Conservation (phyloP, 768 basidiomycete genomes). For the Leccinum imitatum region DNA sequence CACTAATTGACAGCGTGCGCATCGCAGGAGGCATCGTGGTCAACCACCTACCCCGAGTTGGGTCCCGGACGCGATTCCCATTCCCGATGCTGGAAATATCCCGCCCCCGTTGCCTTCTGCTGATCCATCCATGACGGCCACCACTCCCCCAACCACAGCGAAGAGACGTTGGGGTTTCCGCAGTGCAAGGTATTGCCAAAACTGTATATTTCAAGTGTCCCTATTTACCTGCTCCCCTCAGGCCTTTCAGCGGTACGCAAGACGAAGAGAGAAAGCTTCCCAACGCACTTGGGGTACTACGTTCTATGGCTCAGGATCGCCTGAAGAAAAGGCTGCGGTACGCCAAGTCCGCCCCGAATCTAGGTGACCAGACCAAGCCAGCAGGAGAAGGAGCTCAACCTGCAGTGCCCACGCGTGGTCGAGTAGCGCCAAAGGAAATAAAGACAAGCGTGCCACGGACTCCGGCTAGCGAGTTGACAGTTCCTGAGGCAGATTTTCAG, state of each 20-base stretch:
- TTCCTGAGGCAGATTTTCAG: not conserved
- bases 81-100: constrained; percentile 9
- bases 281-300: constrained; percentile 7
- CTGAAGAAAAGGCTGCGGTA: constrained; percentile 21
- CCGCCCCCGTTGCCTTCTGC: not conserved
- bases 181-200: constrained; percentile 19
- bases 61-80: constrained; percentile 13
- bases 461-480: not conserved
- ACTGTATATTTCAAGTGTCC: not conserved
- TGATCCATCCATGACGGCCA: constrained; percentile 2
- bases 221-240: constrained; percentile 6
- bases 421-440: not conserved
- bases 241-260: constrained; percentile 10
- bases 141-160: not conserved
- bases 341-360: constrained; percentile 27
- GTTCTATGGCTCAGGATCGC: constrained; percentile 15
- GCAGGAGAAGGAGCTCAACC: not conserved
- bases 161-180: constrained; percentile 19
- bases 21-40: constrained; percentile 20
- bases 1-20: constrained; percentile 18
- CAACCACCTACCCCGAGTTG: not conserved
- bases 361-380: constrained; percentile 9
- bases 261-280: constrained; percentile 9
- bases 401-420: not conserved
- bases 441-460: not conserved